Conservation (phyloP, 139 green algal species). For the Limnomonas spitsbergensis region DNA sequence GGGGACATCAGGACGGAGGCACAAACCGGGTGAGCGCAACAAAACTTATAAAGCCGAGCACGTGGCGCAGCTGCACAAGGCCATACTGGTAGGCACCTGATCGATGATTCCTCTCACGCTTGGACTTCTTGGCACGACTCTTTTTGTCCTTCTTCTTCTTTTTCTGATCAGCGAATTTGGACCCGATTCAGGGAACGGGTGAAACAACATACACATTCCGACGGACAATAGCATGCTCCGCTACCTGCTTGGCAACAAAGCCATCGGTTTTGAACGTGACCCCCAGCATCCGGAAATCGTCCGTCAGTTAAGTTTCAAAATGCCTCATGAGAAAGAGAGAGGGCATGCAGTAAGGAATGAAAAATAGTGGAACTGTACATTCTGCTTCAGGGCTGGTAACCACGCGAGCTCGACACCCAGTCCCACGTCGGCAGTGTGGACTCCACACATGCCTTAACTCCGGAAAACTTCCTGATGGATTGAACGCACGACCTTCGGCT, state of each 20-base stretch:
- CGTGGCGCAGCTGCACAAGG: neutral
- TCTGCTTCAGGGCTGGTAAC: no score
- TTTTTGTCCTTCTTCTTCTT: conserved; percentile 6
- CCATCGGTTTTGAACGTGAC: neutral
- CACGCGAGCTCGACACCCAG: no score
- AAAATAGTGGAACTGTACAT: no score
- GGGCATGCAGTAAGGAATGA: no score
- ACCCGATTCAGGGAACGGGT: neutral
- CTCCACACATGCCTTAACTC: no score
- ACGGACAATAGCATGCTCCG: neutral
- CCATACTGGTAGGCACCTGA: neutral
- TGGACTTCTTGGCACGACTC: neutral
- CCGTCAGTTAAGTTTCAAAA: no score
- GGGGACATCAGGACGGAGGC: no score
- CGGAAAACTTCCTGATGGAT: no score
- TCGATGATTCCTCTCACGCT: neutral
- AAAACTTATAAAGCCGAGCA: neutral
- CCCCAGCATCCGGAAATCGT: no score
- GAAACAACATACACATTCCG: neutral
- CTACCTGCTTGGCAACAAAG: neutral
- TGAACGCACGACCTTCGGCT: no score
- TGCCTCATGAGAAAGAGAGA: no score
- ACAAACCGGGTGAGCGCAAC: neutral
- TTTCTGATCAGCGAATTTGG: neutral
- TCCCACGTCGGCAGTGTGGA: no score